Base-by-base conservation (phyloP, 2,329 filamentous ascomycete genomes). In the Arthrobotrys sinensis region DNA sequence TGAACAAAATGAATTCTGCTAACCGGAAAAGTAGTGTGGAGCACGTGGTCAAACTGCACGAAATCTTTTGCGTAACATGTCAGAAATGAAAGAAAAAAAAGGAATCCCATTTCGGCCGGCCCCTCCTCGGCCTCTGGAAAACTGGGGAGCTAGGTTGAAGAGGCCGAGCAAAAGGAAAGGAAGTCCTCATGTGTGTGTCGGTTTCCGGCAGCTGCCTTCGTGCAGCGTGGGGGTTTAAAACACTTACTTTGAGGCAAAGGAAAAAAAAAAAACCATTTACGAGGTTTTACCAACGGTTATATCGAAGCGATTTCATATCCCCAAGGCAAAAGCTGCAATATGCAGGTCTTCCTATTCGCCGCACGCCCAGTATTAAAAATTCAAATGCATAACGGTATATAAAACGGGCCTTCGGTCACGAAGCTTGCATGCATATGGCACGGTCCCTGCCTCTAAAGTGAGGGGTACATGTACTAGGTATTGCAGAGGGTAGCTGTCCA, bases 21-120 rank as follows among this genome's bases (percentile, higher is more conserved):
- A 73, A 48, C 60, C 50, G 19, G 50, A 73, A 66, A 63, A 43
- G 46, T 53, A 73, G 60, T 65, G 69, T 66, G 69, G 69, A 66
- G 69, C 69, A 73, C 69, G 69, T 73, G 69, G 69, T 73, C 69
- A 66, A 66, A 66, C 40, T 65, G 68, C 68, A 72, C 63, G 68
- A 72, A 72, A 72, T 66, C 46, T 73, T 73, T 73, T 73, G 69
- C 69, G 69, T 66, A 73, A 73, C 69, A 73, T 73, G 69, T 73
- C 69, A 73, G 57, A 72, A 28, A 28, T 53, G 11, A 55, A 46
- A 43, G 46, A 46, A 43, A 60, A 60, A 60, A 43, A 43, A 12
- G 50, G 34, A 53, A 53, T 24, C 24, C 12, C 53, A 60, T 60
- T 60, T 60, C 53, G 53, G 53, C 53, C 34, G 36, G 53, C 14